Base-by-base conservation (phyloP, 176 grass and related monocot genomes). In the Triticum timopheevii region DNA sequence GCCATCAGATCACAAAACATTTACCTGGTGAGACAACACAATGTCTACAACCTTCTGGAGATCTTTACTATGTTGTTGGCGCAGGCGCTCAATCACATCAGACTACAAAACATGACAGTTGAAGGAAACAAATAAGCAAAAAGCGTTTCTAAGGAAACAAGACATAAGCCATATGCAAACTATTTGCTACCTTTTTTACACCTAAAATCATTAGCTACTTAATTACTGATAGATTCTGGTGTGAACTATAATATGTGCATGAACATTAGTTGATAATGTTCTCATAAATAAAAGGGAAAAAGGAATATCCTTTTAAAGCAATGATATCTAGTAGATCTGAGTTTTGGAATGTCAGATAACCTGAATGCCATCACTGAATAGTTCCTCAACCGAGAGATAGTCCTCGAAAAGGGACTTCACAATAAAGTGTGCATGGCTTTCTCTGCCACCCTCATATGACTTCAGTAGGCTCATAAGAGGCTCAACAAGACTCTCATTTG, bases 21-120 rank as follows among this genome's bases (percentile, higher is more conserved):
- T 89, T 92, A 99, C 97, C 97, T 99, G 97, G 81, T 94, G 97
- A 50, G 97, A 99, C 87, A 96, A 69, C 16, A 99, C 94, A 63
- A 96, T 96, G 76, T 94, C 92, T 65, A 99, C 97, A 77, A 99
- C 92, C 68, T 90, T 96, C 54, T 87, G 83, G 10, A 94, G 85
- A 79, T 99, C 92, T 88, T 96, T 99, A 76, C 88, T 94, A 79
- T 99, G 68, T 81, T 96, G 94, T 90, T 91, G 87, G 9, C 94
- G 92, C 19, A 94, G 80, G 3, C 67, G 87, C 80, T 99, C 97
- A 83, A 99, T 99, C 23, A 99, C 94, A 40, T 99, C 97, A 78
- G 92, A 95, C 97, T 96, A 85, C 20, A 61, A 81, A 65, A 79
- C 36, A 54, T 25, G 39, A 85, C 16, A 54, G 40, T 80, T 44